A percentile compares a stretch with the other conserved stretches of the same genome.
phyloP scores from a whole-genome alignment of 805 yeast species.

The Jamesozyma gamospora region DNA sequence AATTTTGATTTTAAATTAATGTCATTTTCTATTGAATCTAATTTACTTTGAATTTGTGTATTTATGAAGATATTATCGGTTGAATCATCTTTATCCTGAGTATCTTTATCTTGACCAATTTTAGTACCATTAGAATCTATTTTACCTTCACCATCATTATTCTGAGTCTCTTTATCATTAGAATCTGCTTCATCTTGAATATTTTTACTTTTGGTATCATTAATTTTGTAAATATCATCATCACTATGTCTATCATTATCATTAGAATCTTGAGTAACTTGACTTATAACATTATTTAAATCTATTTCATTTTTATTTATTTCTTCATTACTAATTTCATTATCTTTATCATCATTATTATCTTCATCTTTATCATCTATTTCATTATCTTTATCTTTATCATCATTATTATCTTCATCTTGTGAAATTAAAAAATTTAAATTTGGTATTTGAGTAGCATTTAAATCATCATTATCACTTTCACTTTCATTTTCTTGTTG shows the following conservation, averaged over 20 bases:
- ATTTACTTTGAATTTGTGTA: slow-evolving; percentile 26
- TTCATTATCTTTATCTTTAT: neutral
- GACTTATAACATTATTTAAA: too few species aligned
- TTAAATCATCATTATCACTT: neutral
- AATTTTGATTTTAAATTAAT: slow-evolving; percentile 10
- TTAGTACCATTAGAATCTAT: too few species aligned
- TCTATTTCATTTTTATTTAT: too few species aligned
- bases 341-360: too few species aligned
- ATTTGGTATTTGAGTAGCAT: slow-evolving; percentile 10
- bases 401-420: slow-evolving; percentile 1
- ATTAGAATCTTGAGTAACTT: too few species aligned
- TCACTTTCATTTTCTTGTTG: neutral
- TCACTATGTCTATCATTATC: too few species aligned
- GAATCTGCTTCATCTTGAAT: too few species aligned
- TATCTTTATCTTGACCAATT: neutral
- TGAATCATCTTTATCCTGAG: neutral
- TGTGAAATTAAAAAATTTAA: slow-evolving; percentile 3
- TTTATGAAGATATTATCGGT: slow-evolving; percentile 14
- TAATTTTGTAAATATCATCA: too few species aligned
- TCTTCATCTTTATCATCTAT: too few species aligned
- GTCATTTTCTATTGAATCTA: slow-evolving; percentile 22
- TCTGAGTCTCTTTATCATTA: too few species aligned
- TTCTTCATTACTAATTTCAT: too few species aligned
- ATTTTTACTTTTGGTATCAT: too few species aligned
- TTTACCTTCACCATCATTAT: neutral